phyloP scores from a whole-genome alignment of 345 rosid species.

The Salix dunnii region DNA sequence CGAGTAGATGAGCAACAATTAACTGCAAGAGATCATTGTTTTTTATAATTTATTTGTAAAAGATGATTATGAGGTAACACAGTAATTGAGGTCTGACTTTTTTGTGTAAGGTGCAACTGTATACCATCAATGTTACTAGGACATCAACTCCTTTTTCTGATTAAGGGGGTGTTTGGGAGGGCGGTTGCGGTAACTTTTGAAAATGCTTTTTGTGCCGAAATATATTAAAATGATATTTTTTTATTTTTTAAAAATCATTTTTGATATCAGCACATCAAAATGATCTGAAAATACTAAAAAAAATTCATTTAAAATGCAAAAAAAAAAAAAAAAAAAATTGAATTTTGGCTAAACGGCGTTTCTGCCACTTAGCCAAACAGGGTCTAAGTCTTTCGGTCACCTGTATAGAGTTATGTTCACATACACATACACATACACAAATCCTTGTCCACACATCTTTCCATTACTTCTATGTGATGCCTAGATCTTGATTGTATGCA shows the following conservation, averaged over 20 bases:
- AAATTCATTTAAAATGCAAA: no score
- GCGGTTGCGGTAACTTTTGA: no score
- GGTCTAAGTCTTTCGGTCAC: not conserved
- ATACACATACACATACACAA: no score
- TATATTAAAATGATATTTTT: no score
- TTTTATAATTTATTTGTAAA: not conserved
- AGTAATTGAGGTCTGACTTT: not conserved
- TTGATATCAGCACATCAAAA: no score
- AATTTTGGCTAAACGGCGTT: no score
- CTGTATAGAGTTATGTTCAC: not conserved
- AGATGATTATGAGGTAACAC: not conserved
- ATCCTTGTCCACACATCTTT: not conserved
- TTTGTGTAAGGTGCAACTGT: not conserved
- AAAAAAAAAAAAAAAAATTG: no score
- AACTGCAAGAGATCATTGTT: not conserved
- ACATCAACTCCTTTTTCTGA: not conserved
- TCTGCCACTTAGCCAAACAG: no score
- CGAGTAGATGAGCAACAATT: not conserved
- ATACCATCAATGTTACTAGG: not conserved
- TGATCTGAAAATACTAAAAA: no score
- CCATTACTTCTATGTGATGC: not conserved
- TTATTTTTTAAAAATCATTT: no score
- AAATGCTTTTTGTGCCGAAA: no score
- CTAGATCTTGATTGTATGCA: conserved; percentile 14
- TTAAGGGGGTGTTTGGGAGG: no score